These are phyloP conservation scores for Entomortierella lignicola DNA, from an alignment of 192 early-diverging fungal species.

Conservation along the genomic window DNA sequence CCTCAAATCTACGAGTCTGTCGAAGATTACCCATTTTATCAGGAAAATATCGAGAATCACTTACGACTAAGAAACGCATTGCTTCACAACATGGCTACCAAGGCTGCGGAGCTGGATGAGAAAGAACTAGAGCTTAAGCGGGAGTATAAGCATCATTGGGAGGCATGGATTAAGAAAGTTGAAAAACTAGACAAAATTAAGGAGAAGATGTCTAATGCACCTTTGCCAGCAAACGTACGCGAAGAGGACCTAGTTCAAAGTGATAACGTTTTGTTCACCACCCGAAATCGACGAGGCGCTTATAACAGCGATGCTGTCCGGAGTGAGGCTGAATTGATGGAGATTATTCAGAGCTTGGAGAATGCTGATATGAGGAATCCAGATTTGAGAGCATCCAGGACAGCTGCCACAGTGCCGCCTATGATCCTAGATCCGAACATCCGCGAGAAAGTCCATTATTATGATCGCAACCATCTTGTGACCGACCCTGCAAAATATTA, in stretches of 20 bases:
- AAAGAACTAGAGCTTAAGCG: constrained; percentile 58
- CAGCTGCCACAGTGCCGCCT: constrained; percentile 76
- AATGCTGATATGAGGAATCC: constrained; percentile 78
- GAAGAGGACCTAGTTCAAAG: constrained; percentile 42
- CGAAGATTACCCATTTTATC: constrained; percentile 59
- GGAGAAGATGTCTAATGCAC: constrained; percentile 45
- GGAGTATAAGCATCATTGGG: constrained; percentile 61
- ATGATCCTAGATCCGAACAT: constrained; percentile 75
- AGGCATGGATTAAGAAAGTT: constrained; percentile 58
- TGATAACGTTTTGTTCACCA: constrained; percentile 34
- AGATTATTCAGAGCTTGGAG: constrained; percentile 79
- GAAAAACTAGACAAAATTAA: constrained; percentile 53
- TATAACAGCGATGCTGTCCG: constrained; percentile 79
- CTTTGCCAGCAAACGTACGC: constrained; percentile 24
- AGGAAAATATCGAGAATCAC: constrained; percentile 55
- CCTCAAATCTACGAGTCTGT: constrained; percentile 45
- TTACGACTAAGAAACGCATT: constrained; percentile 20
- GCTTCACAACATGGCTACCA: constrained; percentile 31
- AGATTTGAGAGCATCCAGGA: constrained; percentile 75
- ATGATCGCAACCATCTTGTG: constrained; percentile 70
- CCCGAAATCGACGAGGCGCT: constrained; percentile 45
- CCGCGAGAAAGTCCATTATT: constrained; percentile 62
- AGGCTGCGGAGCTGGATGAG: constrained; percentile 38
- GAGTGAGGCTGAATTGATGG: constrained; percentile 81
- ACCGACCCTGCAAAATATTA: constrained; percentile 72